phyloP scores from a whole-genome alignment of 306 rosid genomes.

The Medicago lupulina region DNA sequence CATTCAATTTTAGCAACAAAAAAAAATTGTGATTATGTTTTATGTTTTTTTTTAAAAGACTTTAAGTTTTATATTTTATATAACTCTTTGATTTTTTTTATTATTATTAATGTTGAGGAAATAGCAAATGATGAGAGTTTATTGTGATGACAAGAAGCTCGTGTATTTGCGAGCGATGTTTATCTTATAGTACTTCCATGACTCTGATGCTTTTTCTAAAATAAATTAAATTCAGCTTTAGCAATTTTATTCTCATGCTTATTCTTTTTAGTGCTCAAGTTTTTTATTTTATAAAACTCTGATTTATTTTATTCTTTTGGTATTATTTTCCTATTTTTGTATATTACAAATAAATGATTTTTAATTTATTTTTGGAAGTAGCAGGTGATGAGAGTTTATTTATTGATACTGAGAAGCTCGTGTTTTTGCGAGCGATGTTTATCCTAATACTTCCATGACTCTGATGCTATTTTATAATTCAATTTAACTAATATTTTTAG shows the following conservation, averaged over 20 bases:
- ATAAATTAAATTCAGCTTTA: too few relatives aligned
- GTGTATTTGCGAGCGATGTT: slow-evolving; percentile 55
- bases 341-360: neutral
- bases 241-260: too few relatives aligned
- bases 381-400: slow-evolving; percentile 53
- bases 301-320: neutral
- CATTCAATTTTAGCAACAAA: too few relatives aligned
- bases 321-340: neutral
- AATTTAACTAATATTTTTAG: too few relatives aligned
- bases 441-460: slow-evolving; percentile 76
- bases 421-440: slow-evolving; percentile 55
- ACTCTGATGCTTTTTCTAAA: slow-evolving; percentile 72
- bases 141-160: slow-evolving; percentile 58
- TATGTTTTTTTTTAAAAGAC: too few relatives aligned
- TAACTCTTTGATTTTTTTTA: too few relatives aligned
- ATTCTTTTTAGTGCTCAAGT: too few relatives aligned
- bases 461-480: slow-evolving; percentile 49
- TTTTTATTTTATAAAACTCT: too few relatives aligned
- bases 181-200: slow-evolving; percentile 68
- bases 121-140: slow-evolving; percentile 53
- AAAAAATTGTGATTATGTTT: too few relatives aligned
- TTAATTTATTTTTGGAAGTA: slow-evolving; percentile 14
- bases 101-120: slow-evolving; percentile 29
- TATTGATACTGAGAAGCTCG: slow-evolving; percentile 59
- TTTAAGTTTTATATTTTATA: too few relatives aligned